Evolutionary conservation across 257 asterid species (phyloP), one percentile per base, ranked within the genome.

Genomic region (Nicotiana obtusifolia): DNA sequence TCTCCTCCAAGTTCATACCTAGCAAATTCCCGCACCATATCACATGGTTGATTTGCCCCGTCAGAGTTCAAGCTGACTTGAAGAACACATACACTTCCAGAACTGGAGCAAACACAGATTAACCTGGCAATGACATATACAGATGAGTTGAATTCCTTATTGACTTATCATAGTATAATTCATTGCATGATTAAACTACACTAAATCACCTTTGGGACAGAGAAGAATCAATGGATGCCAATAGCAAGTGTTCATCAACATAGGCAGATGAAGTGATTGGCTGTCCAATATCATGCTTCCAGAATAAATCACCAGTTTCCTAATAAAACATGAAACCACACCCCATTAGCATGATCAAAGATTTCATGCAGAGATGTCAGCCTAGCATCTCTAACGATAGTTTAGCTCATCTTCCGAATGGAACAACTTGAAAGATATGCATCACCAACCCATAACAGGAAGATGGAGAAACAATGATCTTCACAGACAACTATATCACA

Each of bases 191-290:
- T 65, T 24, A 19, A 64, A 49, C 83, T 49, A 16, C 80, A 53
- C 17, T 47, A 73, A 11, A 35, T 80, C 83, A 92, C 98, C 95
- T 89, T 73, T 87, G 87, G 5, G 94, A 81, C 71, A 64, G 77
- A 83, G 19, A 22, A 56, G 93, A 81, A 81, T 5, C 44, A 56
- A 80, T 81, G 81, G 91, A 85, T 56, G 67, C 53, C 83, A 93
- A 61, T 62, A 73, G 87, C 81, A 90, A 82, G 87, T 62, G 82
- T 84, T 93, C 99, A 65, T 93, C 97, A 59, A 92, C 89, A 61
- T 84, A 92, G 77, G 98, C 91, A 86, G 99, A 93, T 66, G 99
- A 91, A 77, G 92, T 90, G 69, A 95, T 90, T 81, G 99, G 97
- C 61, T 77, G 83, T 64, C 95, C 96, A 65, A 91, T 64, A 57